Percentiles rank a stretch among this genome's conserved stretches.
Evolutionary conservation across 169 alveolate genomes (phyloP).

Genomic region (Theileria luwenshuni): DNA sequence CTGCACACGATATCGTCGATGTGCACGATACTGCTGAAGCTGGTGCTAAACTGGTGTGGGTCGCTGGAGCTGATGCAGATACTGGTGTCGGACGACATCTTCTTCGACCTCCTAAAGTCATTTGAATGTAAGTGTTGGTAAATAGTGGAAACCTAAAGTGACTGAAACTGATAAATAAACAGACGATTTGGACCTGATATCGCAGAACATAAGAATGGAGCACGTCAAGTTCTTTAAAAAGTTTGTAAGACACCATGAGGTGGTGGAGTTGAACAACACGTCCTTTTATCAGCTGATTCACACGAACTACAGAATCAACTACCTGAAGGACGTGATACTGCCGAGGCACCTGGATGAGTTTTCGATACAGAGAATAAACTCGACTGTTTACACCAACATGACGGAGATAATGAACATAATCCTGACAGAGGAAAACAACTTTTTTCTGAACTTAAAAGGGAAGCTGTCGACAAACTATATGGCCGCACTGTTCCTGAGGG

Average conservation of each 20-base stretch:
- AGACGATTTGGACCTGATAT: slow-evolving; percentile 58
- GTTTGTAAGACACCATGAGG: slow-evolving; percentile 56
- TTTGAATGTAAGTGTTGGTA: slow-evolving; percentile 48
- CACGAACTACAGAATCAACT: slow-evolving; percentile 68
- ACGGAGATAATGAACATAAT: slow-evolving; percentile 74
- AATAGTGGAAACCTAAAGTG: too few species aligned
- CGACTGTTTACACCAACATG: slow-evolving; percentile 64
- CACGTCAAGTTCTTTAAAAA: slow-evolving; percentile 61
- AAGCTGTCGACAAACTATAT: slow-evolving; percentile 57
- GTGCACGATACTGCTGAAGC: slow-evolving; percentile 42
- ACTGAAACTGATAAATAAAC: background rate
- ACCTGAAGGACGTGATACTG: slow-evolving; percentile 77
- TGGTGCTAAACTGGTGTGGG: slow-evolving; percentile 68
- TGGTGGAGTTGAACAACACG: slow-evolving; percentile 38
- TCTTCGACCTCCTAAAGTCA: slow-evolving; percentile 61
- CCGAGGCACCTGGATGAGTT: slow-evolving; percentile 79
- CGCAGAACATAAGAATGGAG: slow-evolving; percentile 50
- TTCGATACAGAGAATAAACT: slow-evolving; percentile 70
- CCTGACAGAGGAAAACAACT: slow-evolving; percentile 50
- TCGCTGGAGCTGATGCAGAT: slow-evolving; percentile 66
- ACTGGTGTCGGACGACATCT: slow-evolving; percentile 64
- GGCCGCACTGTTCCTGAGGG: slow-evolving; percentile 61
- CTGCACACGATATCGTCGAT: slow-evolving; percentile 44
- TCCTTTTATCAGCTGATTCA: slow-evolving; percentile 50
- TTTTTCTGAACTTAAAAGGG: slow-evolving; percentile 46